Evolutionary conservation across 2,329 filamentous ascomycete genomes (phyloP).

Genomic region (Xylariales sp.): DNA sequence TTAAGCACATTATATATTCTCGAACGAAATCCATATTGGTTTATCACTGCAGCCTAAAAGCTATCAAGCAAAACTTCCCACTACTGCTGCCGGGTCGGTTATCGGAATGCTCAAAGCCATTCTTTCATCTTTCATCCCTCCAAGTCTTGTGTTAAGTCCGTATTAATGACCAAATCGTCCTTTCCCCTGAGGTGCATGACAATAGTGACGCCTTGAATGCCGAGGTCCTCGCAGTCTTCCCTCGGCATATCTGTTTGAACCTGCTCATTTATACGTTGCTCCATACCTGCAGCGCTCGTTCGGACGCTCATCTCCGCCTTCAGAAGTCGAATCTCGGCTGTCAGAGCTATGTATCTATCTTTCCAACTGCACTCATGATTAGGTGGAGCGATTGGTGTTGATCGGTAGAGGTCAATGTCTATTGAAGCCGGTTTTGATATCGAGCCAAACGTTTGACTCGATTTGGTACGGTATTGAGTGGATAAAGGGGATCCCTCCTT

Average conservation of each 20-base stretch:
- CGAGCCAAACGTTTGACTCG: too few relatives aligned
- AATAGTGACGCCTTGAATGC: constrained; percentile 45
- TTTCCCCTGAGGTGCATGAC: constrained; percentile 44
- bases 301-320: constrained; percentile 31
- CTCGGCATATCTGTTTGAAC: constrained; percentile 16
- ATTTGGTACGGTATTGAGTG: too few relatives aligned
- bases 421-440: too few relatives aligned
- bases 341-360: constrained; percentile 34
- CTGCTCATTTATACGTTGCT: constrained; percentile 10
- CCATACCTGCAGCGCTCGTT: background rate
- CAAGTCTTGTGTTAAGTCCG: constrained; percentile 31
- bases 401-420: too few relatives aligned
- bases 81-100: too few relatives aligned
- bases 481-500: too few relatives aligned
- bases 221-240: constrained; percentile 33
- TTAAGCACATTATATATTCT: too few relatives aligned
- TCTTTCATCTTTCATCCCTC: too few relatives aligned
- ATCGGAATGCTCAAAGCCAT: too few relatives aligned
- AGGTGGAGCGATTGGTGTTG: constrained; percentile 28
- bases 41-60: too few relatives aligned
- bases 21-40: too few relatives aligned
- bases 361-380: constrained; percentile 39
- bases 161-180: constrained; percentile 49
- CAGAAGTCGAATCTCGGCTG: constrained; percentile 34
- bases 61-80: too few relatives aligned